These are phyloP conservation scores for Spathaspora arborariae DNA, from an alignment of 805 yeast species.

Conservation along the genomic window DNA sequence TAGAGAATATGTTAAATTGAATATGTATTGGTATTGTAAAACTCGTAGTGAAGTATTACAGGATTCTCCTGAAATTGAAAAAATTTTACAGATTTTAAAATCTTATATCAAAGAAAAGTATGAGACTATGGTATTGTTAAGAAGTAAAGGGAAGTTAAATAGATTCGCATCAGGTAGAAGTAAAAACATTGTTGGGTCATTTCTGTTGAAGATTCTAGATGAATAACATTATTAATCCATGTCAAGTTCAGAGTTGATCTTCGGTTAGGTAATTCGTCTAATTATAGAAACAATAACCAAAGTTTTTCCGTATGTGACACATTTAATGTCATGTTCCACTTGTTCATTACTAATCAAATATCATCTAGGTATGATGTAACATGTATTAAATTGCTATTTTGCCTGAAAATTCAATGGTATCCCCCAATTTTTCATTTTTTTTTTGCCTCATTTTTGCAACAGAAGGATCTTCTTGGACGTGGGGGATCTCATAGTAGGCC, in stretches of 20 bases:
- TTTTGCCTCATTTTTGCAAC: neutral
- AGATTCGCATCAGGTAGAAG: neutral
- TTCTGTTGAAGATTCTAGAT: neutral
- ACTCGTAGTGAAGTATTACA: neutral
- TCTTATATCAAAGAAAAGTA: conserved; percentile 2
- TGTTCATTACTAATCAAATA: neutral
- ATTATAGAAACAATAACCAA: neutral
- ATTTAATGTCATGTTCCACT: neutral
- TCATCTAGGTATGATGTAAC: neutral
- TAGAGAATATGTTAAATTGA: conserved; percentile 19
- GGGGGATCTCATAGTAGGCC: neutral
- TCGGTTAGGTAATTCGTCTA: neutral
- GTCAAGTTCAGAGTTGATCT: neutral
- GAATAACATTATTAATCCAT: neutral
- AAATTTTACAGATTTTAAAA: conserved; percentile 4
- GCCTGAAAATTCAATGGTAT: no score
- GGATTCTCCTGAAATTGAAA: neutral
- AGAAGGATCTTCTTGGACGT: neutral
- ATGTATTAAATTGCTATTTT: neutral
- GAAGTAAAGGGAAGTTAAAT: neutral
- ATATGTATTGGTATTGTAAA: conserved; percentile 13
- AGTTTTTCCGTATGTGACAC: neutral
- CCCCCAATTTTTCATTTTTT: neutral
- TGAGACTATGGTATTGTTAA: neutral
- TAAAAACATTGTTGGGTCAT: neutral